Percentiles rank a stretch among this genome's conserved stretches.
These are phyloP conservation scores for Flaveria robusta DNA, from an alignment of 129 eudicot genomes.

Conservation along the genomic window DNA sequence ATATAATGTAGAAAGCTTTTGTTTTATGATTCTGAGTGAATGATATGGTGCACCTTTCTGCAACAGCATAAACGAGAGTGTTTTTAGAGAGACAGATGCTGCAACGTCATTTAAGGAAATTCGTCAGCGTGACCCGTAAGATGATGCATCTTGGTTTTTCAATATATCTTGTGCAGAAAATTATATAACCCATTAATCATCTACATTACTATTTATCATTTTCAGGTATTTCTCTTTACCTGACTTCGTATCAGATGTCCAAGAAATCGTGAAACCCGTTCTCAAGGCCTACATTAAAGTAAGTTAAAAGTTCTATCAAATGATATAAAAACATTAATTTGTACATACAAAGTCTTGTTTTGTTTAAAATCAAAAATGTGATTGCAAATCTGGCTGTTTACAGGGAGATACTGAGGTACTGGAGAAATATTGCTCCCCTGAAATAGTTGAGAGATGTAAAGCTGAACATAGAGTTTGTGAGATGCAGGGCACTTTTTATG, in stretches of 20 bases:
- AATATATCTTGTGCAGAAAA: neutral
- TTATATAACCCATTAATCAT: slow-evolving; percentile 16
- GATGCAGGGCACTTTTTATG: slow-evolving; percentile 71
- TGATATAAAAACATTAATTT: neutral
- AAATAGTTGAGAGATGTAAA: slow-evolving; percentile 81
- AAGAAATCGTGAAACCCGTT: slow-evolving; percentile 84
- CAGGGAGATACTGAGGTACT: slow-evolving; percentile 77
- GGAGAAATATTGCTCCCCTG: slow-evolving; percentile 68
- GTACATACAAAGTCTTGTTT: neutral
- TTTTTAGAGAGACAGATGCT: slow-evolving; percentile 79
- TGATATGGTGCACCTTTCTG: slow-evolving; percentile 16
- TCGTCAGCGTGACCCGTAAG: slow-evolving; percentile 97
- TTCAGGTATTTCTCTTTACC: slow-evolving; percentile 78
- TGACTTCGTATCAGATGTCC: slow-evolving; percentile 86
- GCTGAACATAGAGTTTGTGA: slow-evolving; percentile 69
- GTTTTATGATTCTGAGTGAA: neutral
- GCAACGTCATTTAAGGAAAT: slow-evolving; percentile 90
- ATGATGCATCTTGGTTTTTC: slow-evolving; percentile 8
- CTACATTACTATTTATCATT: slow-evolving; percentile 6
- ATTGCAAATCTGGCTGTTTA: slow-evolving; percentile 28
- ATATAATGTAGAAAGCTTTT: neutral
- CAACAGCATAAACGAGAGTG: slow-evolving; percentile 72
- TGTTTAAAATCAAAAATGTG: neutral
- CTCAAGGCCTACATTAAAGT: slow-evolving; percentile 80
- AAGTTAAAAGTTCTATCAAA: slow-evolving; percentile 36